These are phyloP conservation scores for Zea luxurians DNA, from an alignment of 176 grass and related monocot species.

Conservation along the genomic window DNA sequence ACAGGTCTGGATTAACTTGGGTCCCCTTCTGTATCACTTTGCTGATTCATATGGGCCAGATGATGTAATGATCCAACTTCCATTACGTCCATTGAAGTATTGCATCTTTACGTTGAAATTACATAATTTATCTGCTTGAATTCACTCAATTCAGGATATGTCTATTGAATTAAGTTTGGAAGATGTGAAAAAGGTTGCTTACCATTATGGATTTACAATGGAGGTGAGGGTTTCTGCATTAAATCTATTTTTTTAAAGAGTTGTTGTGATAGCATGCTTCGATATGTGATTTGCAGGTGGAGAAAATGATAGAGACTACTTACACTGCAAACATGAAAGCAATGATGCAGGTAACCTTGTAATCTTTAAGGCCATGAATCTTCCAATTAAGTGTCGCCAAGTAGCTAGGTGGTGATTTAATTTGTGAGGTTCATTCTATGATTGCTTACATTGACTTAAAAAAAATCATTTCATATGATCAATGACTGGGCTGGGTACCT, in stretches of 20 bases:
- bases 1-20: slow-evolving; percentile 97
- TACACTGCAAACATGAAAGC: slow-evolving; percentile 79
- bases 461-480: not conserved
- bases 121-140: slow-evolving; percentile 46
- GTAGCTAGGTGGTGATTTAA: slow-evolving; percentile 18
- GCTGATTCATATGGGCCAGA: slow-evolving; percentile 85
- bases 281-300: slow-evolving; percentile 51
- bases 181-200: slow-evolving; percentile 92
- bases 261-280: slow-evolving; percentile 30
- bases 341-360: slow-evolving; percentile 90
- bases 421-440: not conserved
- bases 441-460: not conserved
- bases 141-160: slow-evolving; percentile 85
- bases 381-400: slow-evolving; percentile 3
- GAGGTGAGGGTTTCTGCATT: slow-evolving; percentile 57
- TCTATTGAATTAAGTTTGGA: slow-evolving; percentile 96
- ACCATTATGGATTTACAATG: slow-evolving; percentile 85
- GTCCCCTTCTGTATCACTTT: slow-evolving; percentile 91
- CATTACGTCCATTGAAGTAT: slow-evolving; percentile 16
- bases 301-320: slow-evolving; percentile 92
- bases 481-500: not conserved
- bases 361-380: slow-evolving; percentile 6
- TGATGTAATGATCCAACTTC: slow-evolving; percentile 53
- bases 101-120: slow-evolving; percentile 36
- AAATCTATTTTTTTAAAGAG: slow-evolving; percentile 9